These are phyloP conservation scores for Globisporangium ultimum DNA, from an alignment of 352 stramenopile genomes.

Conservation along the genomic window DNA sequence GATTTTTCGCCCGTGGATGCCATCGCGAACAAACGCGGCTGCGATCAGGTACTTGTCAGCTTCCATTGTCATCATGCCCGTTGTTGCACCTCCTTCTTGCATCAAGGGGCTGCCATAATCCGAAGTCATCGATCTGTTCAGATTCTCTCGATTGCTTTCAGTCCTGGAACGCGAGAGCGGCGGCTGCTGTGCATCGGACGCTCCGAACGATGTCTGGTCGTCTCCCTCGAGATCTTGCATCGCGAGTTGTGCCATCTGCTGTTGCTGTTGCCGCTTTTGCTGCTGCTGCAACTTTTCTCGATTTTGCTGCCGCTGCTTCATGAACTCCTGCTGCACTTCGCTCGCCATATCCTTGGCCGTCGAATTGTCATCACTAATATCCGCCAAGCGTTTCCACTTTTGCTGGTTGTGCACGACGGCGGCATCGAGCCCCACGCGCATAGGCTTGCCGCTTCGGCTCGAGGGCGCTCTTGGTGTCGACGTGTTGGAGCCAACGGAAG, in stretches of 20 bases:
- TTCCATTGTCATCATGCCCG: constrained; percentile 34
- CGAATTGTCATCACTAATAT: constrained; percentile 76
- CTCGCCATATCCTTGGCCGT: constrained; percentile 84
- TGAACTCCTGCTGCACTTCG: constrained; percentile 73
- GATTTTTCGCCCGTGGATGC: constrained; percentile 82
- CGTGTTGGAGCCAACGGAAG: constrained; percentile 7
- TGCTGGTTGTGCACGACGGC: constrained; percentile 74
- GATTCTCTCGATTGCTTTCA: background rate
- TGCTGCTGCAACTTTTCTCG: constrained; percentile 31
- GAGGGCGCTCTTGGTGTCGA: constrained; percentile 5
- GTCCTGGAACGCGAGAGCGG: background rate
- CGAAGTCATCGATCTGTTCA: constrained; percentile 11
- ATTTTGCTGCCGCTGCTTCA: constrained; percentile 33
- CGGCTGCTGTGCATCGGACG: background rate
- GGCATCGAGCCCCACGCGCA: constrained; percentile 61
- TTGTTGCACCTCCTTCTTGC: constrained; percentile 19
- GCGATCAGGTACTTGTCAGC: constrained; percentile 75
- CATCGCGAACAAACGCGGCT: constrained; percentile 76
- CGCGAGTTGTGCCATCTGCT: constrained; percentile 24
- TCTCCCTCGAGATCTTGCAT: constrained; percentile 5
- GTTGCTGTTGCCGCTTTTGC: constrained; percentile 29
- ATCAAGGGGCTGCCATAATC: background rate
- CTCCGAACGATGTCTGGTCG: background rate
- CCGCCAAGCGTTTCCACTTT: constrained; percentile 76
- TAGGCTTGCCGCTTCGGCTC: constrained; percentile 7